These are phyloP conservation scores for Yamadazyma kanchanaburiensis DNA, from an alignment of 1,139 yeast genomes.

Conservation along the genomic window DNA sequence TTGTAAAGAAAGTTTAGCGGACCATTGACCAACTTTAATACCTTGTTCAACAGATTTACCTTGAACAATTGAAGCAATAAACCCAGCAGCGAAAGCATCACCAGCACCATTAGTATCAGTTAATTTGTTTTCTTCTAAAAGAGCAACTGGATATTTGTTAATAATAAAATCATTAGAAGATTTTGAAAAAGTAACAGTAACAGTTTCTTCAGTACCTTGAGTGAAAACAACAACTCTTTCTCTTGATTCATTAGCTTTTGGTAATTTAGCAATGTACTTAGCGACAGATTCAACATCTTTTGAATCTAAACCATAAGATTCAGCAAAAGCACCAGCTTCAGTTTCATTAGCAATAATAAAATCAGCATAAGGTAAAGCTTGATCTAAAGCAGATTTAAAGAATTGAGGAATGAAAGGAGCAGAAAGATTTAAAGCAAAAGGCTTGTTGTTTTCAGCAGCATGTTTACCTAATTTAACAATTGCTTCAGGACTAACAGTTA, in stretches of 20 bases:
- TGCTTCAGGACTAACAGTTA: conserved; percentile 96
- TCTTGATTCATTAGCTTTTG: conserved; percentile 68
- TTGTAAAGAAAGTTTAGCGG: conserved; percentile 88
- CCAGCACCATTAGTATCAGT: conserved; percentile 99
- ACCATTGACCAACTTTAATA: conserved; percentile 93
- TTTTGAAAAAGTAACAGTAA: conserved; percentile 58
- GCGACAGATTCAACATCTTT: conserved; percentile 76
- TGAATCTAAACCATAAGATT: conserved; percentile 61
- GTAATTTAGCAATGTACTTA: conserved; percentile 71
- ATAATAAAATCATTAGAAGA: conserved; percentile 44
- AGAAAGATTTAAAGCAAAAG: conserved; percentile 80
- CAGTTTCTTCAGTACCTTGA: conserved; percentile 88
- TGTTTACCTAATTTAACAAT: conserved; percentile 86
- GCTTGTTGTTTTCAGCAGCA: conserved; percentile 82
- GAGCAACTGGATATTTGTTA: conserved; percentile 63
- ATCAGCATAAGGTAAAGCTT: conserved; percentile 83
- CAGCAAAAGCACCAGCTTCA: conserved; percentile 94
- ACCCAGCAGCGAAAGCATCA: conserved; percentile 98
- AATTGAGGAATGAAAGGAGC: conserved; percentile 97
- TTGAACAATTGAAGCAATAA: conserved; percentile 82
- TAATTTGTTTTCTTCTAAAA: conserved; percentile 62
- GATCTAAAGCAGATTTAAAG: conserved; percentile 87
- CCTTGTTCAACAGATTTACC: conserved; percentile 64
- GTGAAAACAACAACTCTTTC: conserved; percentile 88
- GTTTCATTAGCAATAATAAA: conserved; percentile 92